A percentile compares a stretch with the other conserved stretches of the same genome.
These are phyloP conservation scores for Sutorius eximius DNA, from an alignment of 1,284 basidiomycete species.

Conservation along the genomic window DNA sequence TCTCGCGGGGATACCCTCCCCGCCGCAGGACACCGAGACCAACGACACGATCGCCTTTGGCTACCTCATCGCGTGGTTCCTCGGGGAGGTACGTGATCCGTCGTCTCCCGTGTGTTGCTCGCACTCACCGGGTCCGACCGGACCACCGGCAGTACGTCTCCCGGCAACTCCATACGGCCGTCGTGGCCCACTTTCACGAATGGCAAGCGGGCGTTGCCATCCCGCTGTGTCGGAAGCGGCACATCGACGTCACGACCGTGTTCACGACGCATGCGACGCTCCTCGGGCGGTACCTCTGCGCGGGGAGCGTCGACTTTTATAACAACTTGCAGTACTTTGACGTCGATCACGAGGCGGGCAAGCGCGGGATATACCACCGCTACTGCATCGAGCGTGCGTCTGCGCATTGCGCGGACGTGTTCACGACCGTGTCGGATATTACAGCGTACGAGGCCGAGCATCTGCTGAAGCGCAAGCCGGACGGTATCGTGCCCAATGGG, in stretches of 20 bases:
- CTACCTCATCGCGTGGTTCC: slow-evolving; percentile 99
- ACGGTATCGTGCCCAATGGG: slow-evolving; percentile 97
- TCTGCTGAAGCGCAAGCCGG: slow-evolving; percentile 94
- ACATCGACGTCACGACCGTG: slow-evolving; percentile 97
- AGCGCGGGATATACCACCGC: slow-evolving; percentile 88
- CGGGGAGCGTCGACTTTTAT: slow-evolving; percentile 97
- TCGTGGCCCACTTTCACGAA: slow-evolving; percentile 98
- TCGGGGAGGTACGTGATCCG: slow-evolving; percentile 78
- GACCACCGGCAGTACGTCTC: slow-evolving; percentile 63
- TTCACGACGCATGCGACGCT: slow-evolving; percentile 99
- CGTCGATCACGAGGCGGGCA: slow-evolving; percentile 98
- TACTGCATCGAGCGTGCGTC: slow-evolving; percentile 98
- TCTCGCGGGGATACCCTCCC: slow-evolving; percentile 93
- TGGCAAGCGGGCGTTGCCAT: slow-evolving; percentile 99
- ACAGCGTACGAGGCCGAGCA: slow-evolving; percentile 98
- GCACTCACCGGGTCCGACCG: slow-evolving; percentile 15
- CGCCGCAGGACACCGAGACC: slow-evolving; percentile 94
- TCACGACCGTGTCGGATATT: slow-evolving; percentile 97
- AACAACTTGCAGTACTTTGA: slow-evolving; percentile 99
- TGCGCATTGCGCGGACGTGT: slow-evolving; percentile 95
- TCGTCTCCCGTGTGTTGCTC: slow-evolving; percentile 2
- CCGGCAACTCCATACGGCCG: slow-evolving; percentile 77
- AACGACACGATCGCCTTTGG: slow-evolving; percentile 99
- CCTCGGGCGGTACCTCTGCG: slow-evolving; percentile 96
- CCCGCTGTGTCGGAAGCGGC: slow-evolving; percentile 92